A percentile compares a stretch with the other conserved stretches of the same genome.
These are phyloP conservation scores for Suillus variegatus DNA, from an alignment of 768 basidiomycete genomes.

Conservation along the genomic window DNA sequence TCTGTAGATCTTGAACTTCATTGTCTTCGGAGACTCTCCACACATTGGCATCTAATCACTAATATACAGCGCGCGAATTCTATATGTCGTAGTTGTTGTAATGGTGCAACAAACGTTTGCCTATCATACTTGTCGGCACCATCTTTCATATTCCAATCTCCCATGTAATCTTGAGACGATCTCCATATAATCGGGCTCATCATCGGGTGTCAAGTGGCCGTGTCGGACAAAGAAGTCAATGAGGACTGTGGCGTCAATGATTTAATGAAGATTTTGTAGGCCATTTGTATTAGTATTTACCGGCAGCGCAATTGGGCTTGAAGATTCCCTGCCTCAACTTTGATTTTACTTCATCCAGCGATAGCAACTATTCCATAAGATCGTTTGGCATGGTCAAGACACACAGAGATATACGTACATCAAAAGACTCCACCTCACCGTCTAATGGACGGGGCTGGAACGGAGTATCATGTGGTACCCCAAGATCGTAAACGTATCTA, in stretches of 20 bases:
- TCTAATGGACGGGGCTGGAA: constrained; percentile 77
- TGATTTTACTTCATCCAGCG: constrained; percentile 58
- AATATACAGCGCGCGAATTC: background rate
- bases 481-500: constrained; percentile 86
- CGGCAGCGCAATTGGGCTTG: constrained; percentile 91
- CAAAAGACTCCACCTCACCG: constrained; percentile 93
- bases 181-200: constrained; percentile 80
- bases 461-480: constrained; percentile 54
- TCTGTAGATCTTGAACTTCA: background rate
- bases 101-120: background rate
- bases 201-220: constrained; percentile 84
- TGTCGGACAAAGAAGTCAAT: constrained; percentile 89
- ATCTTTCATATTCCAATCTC: constrained; percentile 62
- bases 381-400: background rate
- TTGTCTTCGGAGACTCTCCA: background rate
- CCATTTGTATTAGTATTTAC: constrained; percentile 40
- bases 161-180: constrained; percentile 77
- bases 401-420: constrained; percentile 47
- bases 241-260: constrained; percentile 54
- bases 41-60: background rate
- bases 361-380: constrained; percentile 53
- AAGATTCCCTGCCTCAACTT: constrained; percentile 74
- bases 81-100: too few species aligned
- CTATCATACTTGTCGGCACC: constrained; percentile 29
- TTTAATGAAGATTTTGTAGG: background rate